A percentile compares a stretch with the other conserved stretches of the same genome.
These are phyloP conservation scores for Colletotrichum sp. DNA, from an alignment of 2,329 filamentous ascomycete genomes.

Conservation along the genomic window DNA sequence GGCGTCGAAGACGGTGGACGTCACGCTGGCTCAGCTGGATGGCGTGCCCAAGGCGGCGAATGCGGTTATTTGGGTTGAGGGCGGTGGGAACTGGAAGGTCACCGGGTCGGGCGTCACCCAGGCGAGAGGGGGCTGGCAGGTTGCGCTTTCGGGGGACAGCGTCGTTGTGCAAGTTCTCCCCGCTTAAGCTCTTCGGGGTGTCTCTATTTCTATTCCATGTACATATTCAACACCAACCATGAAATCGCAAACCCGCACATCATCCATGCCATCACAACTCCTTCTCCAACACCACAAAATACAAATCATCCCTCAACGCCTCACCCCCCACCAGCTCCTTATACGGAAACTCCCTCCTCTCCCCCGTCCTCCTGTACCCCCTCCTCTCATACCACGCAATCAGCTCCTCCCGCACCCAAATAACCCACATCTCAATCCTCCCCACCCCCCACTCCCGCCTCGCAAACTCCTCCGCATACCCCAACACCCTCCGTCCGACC, in stretches of 20 bases:
- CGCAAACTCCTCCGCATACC: slow-evolving; percentile 43
- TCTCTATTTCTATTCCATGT: background rate
- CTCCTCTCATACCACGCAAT: slow-evolving; percentile 50
- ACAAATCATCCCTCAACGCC: slow-evolving; percentile 47
- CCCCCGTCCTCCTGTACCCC: slow-evolving; percentile 45
- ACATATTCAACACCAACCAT: background rate
- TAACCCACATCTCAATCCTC: slow-evolving; percentile 49
- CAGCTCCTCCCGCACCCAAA: slow-evolving; percentile 47
- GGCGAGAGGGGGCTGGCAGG: slow-evolving; percentile 26
- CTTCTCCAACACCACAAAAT: slow-evolving; percentile 48
- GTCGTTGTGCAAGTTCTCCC: slow-evolving; percentile 27
- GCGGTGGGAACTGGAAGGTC: slow-evolving; percentile 1
- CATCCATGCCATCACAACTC: slow-evolving; percentile 24
- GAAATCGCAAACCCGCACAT: background rate
- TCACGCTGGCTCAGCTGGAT: slow-evolving; percentile 35
- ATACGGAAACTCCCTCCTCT: slow-evolving; percentile 48
- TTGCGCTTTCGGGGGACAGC: background rate
- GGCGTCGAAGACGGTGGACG: slow-evolving; percentile 25
- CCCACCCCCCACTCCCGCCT: slow-evolving; percentile 33
- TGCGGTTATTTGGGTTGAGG: slow-evolving; percentile 40
- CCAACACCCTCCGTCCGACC: slow-evolving; percentile 45
- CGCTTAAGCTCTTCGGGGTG: slow-evolving; percentile 23
- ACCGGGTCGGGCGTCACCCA: background rate
- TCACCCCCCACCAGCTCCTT: slow-evolving; percentile 37
- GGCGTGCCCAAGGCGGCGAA: slow-evolving; percentile 30